Base-by-base conservation (phyloP, 1,139 yeast species). In the Geotrichum phurueaensis region DNA sequence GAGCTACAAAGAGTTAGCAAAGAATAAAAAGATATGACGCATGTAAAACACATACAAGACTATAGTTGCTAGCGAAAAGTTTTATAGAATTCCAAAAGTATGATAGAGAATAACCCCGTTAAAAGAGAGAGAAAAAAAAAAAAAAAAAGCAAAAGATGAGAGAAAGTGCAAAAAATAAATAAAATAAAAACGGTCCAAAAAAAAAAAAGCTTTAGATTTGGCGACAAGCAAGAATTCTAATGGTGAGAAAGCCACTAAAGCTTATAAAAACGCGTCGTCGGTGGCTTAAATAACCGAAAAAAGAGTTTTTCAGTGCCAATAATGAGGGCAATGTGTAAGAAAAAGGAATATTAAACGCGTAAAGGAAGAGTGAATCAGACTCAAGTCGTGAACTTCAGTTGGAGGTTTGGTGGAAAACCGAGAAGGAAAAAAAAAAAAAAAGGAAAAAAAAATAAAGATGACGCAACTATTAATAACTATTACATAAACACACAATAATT, bases 351-450 rank as follows among this genome's bases (percentile, higher is more conserved):
- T n/a, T 15, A 10, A 45, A 23, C 29, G 47, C 27, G 56, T 29
- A 20, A 27, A 18, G 45, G 12, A 29, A 27, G 31, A 29, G n/a
- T 45, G 39, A 36, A 23, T 36, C 45, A 48, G 36, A 39, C 45
- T 13, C 20, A 23, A 33, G 49, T 45, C 43, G 27, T 54, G 56
- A 54, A 45, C 51, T 54, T 43, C 3, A 12, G 33, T n/a, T 23
- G 29, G 36, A 45, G 29, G 56, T 45, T 50, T 29, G 56, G 56
- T 54, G 56, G 56, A 54, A 54, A 54, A 54, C 56, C 56, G 49
- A 29, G 7, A 13, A 18, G 22, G 18, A 51, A 36, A 25, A 54
- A 27, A 47, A 39, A 27, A 31, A 52, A 23, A 18, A 23, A 33
- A 31, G n/a, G 4, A 18, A 43, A 52, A 18, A 52, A n/a, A n/a